Evolutionary conservation across 345 rosid genomes (phyloP), one percentile per base, ranked within the genome.

Genomic region (Salix arbutifolia): DNA sequence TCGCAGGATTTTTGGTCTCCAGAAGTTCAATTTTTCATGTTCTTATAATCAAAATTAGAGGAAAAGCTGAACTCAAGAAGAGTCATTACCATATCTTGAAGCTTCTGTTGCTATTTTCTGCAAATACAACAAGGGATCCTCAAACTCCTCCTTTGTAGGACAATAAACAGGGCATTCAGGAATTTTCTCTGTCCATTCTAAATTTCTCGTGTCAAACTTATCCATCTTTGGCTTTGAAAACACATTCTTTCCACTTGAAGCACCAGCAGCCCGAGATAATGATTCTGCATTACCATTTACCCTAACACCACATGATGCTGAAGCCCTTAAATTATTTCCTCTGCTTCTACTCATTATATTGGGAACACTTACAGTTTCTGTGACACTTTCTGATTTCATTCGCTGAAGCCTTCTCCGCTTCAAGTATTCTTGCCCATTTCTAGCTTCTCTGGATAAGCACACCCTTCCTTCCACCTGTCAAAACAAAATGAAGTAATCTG

Each of bases 101-200:
- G 99, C 99, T 79, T 92, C 94, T 28, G 97, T 96, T 70, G 92
- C 94, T 78, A 96, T 92, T 90, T 88, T 92, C 83, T 92, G 94
- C 82, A 96, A 83, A 80, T 89, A 96, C 76, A 88, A 87, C 86
- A 96, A 84, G 76, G 99, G 99, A 86, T 96, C 99, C 84, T 88
- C 94, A 85, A 96, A 94, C 86, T 96, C 97, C 68, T 90, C 98
- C 85, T 86, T 94, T 70, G 97, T 85, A n/a, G 99, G 99, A 74
- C 78, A 66, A 84, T 89, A 96, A 18, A 96, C 97, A 74, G 99
- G 99, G 81, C 99, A 96, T 73, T 94, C 98, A 19, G 91, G 94
- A 81, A 96, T 87, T 82, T 81, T 89, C 65, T 94, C 94, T 31
- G 85, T 92, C 99, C 99, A 96, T 67, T 90, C 96, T 17, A 96